Base-by-base conservation (phyloP, 2,329 filamentous ascomycete species). In the Fonsecaea erecta region DNA sequence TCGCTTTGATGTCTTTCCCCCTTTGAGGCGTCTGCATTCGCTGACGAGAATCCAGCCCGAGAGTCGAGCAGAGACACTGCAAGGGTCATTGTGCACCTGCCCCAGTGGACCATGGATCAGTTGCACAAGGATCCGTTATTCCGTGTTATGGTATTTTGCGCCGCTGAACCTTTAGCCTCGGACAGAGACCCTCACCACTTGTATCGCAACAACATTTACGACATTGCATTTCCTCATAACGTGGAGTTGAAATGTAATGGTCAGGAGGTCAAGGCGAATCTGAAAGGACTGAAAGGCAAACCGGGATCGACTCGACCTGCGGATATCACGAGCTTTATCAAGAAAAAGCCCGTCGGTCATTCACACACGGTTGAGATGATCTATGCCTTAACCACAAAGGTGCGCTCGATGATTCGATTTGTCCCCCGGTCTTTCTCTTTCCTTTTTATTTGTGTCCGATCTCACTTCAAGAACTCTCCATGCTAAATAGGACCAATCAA, bases 281-380 rank as follows among this genome's bases (percentile, higher is more conserved):
- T 96, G 71, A 90, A 95, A 71, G 95, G 95, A 3, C 79, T 99
- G 67, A 99, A 99, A 79, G 97, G 97, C 77, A 96, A 95, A 77
- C 92, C 94, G 6, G 95, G 95, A 24, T 96, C 95, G 52, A 99
- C 95, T 46, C 88, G 92, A 73, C 95, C 95, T 7, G 93, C 92
- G 53, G 95, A 99, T 78, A 90, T 99, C 67, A 99, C 95, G 7
- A 82, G 85, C 69, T 84, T 87, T 65, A 81, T 98, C 52, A 85
- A 91, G 32, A 88, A 86, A 68, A 88, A 86, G 68, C 85, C 88
- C 11, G 28, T 59, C 8, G 74, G 83, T 18, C 96, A 94, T 74
- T 80, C 81, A 60, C 98, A 98, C 75, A 87, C 83, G 56, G 81
- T 99, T 66, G 86, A 90, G 64, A 89, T 99, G 77, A 96, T 92